Evolutionary conservation across 208 protist species (phyloP), one percentile per base, ranked within the genome.

Genomic region (Trypanosomatidae sp.): DNA sequence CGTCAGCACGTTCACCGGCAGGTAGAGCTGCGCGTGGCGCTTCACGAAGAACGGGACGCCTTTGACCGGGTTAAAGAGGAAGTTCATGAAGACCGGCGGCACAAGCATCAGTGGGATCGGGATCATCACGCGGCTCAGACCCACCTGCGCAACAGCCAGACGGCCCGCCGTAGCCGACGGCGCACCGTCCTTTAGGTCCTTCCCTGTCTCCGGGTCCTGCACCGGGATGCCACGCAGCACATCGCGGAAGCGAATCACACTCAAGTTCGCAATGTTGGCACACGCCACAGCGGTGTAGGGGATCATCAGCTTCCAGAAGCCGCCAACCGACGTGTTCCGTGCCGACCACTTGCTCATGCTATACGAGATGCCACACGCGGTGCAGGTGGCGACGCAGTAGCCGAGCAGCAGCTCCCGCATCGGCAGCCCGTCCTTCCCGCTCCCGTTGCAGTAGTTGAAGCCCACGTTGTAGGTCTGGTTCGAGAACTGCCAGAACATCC

Each of bases 381-480:
- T 69, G 67, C 75, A 72, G 0, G 78, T 73, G n/a, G 73, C 69
- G 0, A 78, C 79, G 41, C 64, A 25, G 80, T 91, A 93, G 13
- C 84, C 84, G 1, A 68, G 5, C 3, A 75, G 22, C 0, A 92
- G 77, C 56, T 88, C 75, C 9, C 56, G 73, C 71, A 85, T 82
- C 62, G 88, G 80, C 67, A 95, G 78, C 36, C 77, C 76, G 43
- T 91, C 86, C 58, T 80, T 87, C 12, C 86, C 89, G 69, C 93
- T 96, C 53, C 88, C 83, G 80, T 98, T 98, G 73, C 93, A 92
- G 79, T 98, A 94, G 78, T 98, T 98, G 43, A 98, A 88, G 44
- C 86, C 88, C 15, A 94, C 92, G 82, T 98, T 96, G 80, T 97
- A 98, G 33, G 88, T 95, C 69, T 97, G 91, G 71, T 97, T 97